Base-by-base conservation (phyloP, 371 early-diverging fungal genomes). In the Lichtheimia ornata region DNA sequence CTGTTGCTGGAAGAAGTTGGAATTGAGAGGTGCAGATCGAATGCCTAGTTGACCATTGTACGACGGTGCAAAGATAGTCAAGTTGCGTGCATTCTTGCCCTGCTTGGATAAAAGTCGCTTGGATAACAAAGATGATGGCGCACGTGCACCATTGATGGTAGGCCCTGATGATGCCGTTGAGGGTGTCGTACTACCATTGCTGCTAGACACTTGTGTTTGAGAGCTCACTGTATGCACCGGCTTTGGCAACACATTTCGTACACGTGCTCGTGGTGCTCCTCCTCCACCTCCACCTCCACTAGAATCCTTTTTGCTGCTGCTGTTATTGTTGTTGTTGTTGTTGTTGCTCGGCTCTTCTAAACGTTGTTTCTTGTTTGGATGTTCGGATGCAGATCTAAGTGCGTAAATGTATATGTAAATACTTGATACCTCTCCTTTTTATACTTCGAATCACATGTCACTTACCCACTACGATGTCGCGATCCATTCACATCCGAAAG, bases 11-110 rank as follows among this genome's bases (percentile, higher is more conserved):
- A 68, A 67, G 41, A 76, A 76, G n/a, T 75, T 70, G 12, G 85
- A 79, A 56, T 83, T 73, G n/a, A 85, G 61, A 7, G 85, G 85
- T 22, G 85, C 85, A 24, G 85, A 85, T 42, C 77, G 77, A 25
- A 85, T 76, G 2, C 63, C 63, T 13, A 79, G 72, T 51, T 79
- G 81, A 25, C 82, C 83, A 27, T 69, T 72, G 51, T 85, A 85
- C 12, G 85, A 81, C 2, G 85, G 83, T 11, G 85, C 74, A 72
- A 72, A 83, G 42, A 85, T 85, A 7, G 85, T 85, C 44, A 85
- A 53, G 17, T 82, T 75, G 58, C 81, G 72, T 41, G 82, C 73
- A 59, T 82, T 85, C 59, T 84, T 84, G 56, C 66, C 66, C 13
- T 69, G 74, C 28, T 74, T 66, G 30, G 61, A 52, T 2, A 67